Base-by-base conservation (phyloP, 305 asterid species). In the Andrographis paniculata region DNA sequence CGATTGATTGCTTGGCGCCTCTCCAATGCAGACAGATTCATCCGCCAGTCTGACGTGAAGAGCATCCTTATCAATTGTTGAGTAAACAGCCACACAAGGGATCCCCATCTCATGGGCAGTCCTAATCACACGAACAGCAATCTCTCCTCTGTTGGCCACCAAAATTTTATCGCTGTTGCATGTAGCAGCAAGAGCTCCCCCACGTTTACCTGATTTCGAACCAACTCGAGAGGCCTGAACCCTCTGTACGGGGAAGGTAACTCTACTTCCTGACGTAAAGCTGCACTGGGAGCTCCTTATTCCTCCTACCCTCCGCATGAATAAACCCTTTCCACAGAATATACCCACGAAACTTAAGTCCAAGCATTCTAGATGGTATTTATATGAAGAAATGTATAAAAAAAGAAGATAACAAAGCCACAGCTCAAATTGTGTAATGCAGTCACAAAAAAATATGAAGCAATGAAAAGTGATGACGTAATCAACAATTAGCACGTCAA, bases 81-180 rank as follows among this genome's bases (percentile, higher is more conserved):
- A 91, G 69, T 86, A 83, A 59, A 91, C 94, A 14, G 98, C 98
- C 49, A 91, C 96, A 55, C 98, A 91, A 38, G 95, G 96, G 63
- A 91, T 91, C 45, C 96, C 98, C 95, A 86, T 80, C 71, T 91
- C 98, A 65, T 91, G 96, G 46, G 98, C 98, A 58, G 98, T 91
- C 59, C 98, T 74, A 52, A 91, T 91, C 50, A 91, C 95, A 48
- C 96, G 94, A 21, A 91, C 98, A 51, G 95, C 98, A 60, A 91
- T 91, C 65, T 91, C 98, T 71, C 98, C 98, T 65, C 98, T 77
- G 68, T 91, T 91, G 58, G 98, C 98, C 61, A 91, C 87, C 65
- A 91, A 74, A 50, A 91, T 91, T 59, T 91, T 91, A 37, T 86
- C 94, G 52, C 22, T 70, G 11, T 62, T 65, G 53, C 98, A 86